Percentiles rank a stretch among this genome's conserved stretches.
Evolutionary conservation across 192 early-diverging fungal genomes (phyloP).

Genomic region (Jimgerdemannia flammicorona): DNA sequence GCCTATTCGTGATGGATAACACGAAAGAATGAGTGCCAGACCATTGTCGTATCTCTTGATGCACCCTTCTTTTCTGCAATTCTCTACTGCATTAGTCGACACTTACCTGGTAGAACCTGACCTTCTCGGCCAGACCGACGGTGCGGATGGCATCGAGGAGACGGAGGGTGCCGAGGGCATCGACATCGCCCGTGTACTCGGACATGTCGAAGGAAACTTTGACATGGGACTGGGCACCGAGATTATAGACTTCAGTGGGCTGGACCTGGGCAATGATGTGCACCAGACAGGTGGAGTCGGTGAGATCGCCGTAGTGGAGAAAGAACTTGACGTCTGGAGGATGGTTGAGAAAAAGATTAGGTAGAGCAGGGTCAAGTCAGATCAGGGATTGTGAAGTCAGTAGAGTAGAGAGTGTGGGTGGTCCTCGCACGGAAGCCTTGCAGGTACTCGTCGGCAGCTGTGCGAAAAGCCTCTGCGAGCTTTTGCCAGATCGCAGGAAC

Average conservation of each 20-base stretch:
- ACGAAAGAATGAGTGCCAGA: too few species aligned
- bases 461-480: too few species aligned
- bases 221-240: conserved; percentile 74
- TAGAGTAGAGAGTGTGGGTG: not conserved
- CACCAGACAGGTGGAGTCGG: conserved; percentile 73
- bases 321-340: conserved; percentile 57
- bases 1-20: conserved; percentile 16
- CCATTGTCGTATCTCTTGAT: too few species aligned
- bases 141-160: conserved; percentile 77
- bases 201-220: conserved; percentile 72
- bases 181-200: conserved; percentile 77
- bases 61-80: too few species aligned
- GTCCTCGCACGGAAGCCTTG: not conserved
- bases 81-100: too few species aligned
- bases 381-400: not conserved
- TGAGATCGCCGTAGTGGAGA: conserved; percentile 77
- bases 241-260: conserved; percentile 75
- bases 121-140: conserved; percentile 57
- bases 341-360: not conserved
- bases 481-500: not conserved
- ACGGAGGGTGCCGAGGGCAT: conserved; percentile 74
- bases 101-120: conserved; percentile 50
- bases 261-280: conserved; percentile 70
- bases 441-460: too few species aligned
- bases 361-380: not conserved